These are phyloP conservation scores for Kwoniella pini DNA, from an alignment of 768 basidiomycete species.

Conservation along the genomic window DNA sequence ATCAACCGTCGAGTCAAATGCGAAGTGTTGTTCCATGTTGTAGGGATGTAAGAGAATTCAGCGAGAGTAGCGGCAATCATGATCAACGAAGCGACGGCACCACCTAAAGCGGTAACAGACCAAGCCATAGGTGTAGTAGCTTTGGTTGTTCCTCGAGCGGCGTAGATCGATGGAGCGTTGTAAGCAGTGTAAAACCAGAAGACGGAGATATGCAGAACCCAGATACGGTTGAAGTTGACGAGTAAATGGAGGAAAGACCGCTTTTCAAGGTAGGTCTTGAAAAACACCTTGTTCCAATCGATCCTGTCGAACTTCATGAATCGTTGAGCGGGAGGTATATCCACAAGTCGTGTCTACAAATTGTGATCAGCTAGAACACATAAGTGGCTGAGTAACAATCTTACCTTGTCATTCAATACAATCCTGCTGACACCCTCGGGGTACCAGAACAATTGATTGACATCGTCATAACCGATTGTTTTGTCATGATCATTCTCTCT, in stretches of 20 bases:
- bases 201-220: conserved; percentile 93
- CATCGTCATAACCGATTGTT: conserved; percentile 98
- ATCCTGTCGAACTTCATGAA: conserved; percentile 97
- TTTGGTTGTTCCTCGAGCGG: conserved; percentile 55
- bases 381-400: neutral
- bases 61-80: conserved; percentile 92
- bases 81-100: conserved; percentile 91
- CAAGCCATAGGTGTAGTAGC: conserved; percentile 79
- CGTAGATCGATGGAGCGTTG: conserved; percentile 86
- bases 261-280: conserved; percentile 98
- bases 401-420: conserved; percentile 80
- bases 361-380: conserved; percentile 9
- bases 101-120: conserved; percentile 92
- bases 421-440: conserved; percentile 96
- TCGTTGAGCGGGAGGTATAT: conserved; percentile 83
- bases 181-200: conserved; percentile 96
- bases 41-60: conserved; percentile 97
- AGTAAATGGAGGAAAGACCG: conserved; percentile 94
- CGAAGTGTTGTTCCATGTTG: conserved; percentile 97
- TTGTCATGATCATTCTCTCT: conserved; percentile 88
- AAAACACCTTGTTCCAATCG: conserved; percentile 94
- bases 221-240: conserved; percentile 99
- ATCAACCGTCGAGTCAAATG: conserved; percentile 88
- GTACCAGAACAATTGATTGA: conserved; percentile 99
- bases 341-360: conserved; percentile 80